phyloP scores from a whole-genome alignment of 495 filamentous ascomycete species.

The Penicillium herquei region DNA sequence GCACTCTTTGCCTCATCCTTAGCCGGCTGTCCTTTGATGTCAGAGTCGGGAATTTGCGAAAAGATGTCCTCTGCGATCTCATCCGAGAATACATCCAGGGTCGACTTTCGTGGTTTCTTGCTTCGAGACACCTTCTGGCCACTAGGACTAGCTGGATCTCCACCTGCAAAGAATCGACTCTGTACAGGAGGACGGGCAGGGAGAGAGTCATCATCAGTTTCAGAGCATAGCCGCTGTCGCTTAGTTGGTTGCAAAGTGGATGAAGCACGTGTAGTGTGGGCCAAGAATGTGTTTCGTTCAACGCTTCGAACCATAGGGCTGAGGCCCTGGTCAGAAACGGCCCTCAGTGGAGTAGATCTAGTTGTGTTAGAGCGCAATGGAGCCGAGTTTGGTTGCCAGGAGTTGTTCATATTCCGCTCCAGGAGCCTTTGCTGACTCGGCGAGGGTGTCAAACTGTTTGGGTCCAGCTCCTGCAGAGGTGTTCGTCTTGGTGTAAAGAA shows the following conservation, averaged over 20 bases:
- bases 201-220: constrained; percentile 43
- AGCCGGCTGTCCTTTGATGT: background rate
- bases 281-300: constrained; percentile 45
- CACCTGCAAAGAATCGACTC: constrained; percentile 58
- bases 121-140: constrained; percentile 41
- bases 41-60: constrained; percentile 47
- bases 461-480: constrained; percentile 82
- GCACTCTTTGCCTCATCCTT: background rate
- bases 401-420: constrained; percentile 48
- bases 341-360: constrained; percentile 39
- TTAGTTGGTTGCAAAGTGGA: constrained; percentile 55
- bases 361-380: constrained; percentile 29
- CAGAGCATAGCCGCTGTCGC: constrained; percentile 60
- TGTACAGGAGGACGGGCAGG: constrained; percentile 34
- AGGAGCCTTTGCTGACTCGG: constrained; percentile 64
- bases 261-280: constrained; percentile 35
- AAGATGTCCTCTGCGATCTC: constrained; percentile 64
- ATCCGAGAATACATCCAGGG: constrained; percentile 64
- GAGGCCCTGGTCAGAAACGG: constrained; percentile 34
- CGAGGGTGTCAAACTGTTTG: constrained; percentile 75
- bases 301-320: constrained; percentile 42
- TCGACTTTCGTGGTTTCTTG: constrained; percentile 49
- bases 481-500: constrained; percentile 77
- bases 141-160: constrained; percentile 50
- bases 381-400: constrained; percentile 52